Conservation (phyloP, 2,329 filamentous ascomycete genomes). For the Monilinia aucupariae region DNA sequence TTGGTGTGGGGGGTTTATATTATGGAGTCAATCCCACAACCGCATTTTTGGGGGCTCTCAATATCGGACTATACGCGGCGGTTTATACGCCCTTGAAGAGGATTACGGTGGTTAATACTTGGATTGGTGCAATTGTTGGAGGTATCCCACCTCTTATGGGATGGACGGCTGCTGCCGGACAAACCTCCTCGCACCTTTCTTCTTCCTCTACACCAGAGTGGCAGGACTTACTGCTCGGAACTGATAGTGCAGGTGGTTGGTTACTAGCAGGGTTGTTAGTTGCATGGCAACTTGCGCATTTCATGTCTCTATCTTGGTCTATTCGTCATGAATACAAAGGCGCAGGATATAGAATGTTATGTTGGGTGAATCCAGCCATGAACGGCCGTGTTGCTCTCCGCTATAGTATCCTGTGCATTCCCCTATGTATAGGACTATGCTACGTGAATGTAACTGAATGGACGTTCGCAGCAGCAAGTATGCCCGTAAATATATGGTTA, state of each 20-base stretch:
- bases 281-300: slow-evolving; percentile 97
- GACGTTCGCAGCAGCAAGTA: slow-evolving; percentile 75
- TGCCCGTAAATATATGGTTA: slow-evolving; percentile 82
- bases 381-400: slow-evolving; percentile 84
- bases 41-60: slow-evolving; percentile 74
- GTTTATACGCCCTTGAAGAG: slow-evolving; percentile 91
- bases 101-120: slow-evolving; percentile 81
- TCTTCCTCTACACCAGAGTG: slow-evolving; percentile 54
- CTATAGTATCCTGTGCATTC: slow-evolving; percentile 81
- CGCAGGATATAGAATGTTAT: slow-evolving; percentile 66
- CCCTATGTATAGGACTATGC: slow-evolving; percentile 76
- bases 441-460: slow-evolving; percentile 77
- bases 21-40: slow-evolving; percentile 93
- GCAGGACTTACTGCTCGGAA: slow-evolving; percentile 70
- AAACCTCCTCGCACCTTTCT: slow-evolving; percentile 75
- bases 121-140: slow-evolving; percentile 88
- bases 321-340: slow-evolving; percentile 85
- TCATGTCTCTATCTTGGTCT: slow-evolving; percentile 86
- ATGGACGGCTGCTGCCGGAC: slow-evolving; percentile 90
- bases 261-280: slow-evolving; percentile 78
- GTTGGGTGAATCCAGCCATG: slow-evolving; percentile 78
- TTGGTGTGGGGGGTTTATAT: slow-evolving; percentile 70
- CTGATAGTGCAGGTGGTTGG: slow-evolving; percentile 74
- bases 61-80: slow-evolving; percentile 85
- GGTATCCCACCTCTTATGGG: slow-evolving; percentile 96